phyloP scores from a whole-genome alignment of 2,329 filamentous ascomycete species.

The Fulvia fulva region DNA sequence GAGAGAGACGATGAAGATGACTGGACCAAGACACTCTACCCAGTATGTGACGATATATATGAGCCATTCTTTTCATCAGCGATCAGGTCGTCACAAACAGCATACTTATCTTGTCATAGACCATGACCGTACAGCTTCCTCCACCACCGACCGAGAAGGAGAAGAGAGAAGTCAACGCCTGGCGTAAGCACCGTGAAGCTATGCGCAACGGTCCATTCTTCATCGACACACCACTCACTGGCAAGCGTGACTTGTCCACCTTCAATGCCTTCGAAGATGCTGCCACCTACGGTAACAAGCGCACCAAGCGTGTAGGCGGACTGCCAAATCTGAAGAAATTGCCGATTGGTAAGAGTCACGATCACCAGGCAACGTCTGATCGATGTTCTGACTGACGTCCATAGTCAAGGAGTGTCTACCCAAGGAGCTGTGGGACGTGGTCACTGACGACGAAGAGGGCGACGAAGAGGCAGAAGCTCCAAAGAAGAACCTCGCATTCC shows the following conservation, averaged over 20 bases:
- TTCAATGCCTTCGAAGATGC: conserved; percentile 55
- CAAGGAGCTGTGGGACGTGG: conserved; percentile 45
- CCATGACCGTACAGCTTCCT: conserved; percentile 7
- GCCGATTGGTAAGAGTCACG: conserved; percentile 13
- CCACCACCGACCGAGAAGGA: conserved; percentile 14
- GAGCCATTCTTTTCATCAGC: neutral
- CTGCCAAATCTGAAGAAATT: conserved; percentile 50
- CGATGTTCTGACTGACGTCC: neutral
- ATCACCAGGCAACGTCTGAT: neutral
- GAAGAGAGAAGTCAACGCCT: conserved; percentile 10
- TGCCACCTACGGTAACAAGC: conserved; percentile 39
- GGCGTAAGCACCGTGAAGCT: conserved; percentile 11
- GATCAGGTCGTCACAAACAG: neutral
- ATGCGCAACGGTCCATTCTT: conserved; percentile 22
- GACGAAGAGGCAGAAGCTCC: conserved; percentile 9
- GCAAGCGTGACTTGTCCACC: conserved; percentile 49
- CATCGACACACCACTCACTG: conserved; percentile 27
- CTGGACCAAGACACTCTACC: conserved; percentile 19
- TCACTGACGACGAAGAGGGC: conserved; percentile 24
- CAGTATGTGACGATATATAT: conserved; percentile 9
- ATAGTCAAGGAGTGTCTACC: conserved; percentile 48
- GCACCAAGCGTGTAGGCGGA: conserved; percentile 31
- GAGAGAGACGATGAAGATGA: conserved; percentile 14
- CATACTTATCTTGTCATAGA: neutral
- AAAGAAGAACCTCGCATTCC: conserved; percentile 17